Conservation (phyloP, 495 filamentous ascomycete species). For the Poronia punctata region DNA sequence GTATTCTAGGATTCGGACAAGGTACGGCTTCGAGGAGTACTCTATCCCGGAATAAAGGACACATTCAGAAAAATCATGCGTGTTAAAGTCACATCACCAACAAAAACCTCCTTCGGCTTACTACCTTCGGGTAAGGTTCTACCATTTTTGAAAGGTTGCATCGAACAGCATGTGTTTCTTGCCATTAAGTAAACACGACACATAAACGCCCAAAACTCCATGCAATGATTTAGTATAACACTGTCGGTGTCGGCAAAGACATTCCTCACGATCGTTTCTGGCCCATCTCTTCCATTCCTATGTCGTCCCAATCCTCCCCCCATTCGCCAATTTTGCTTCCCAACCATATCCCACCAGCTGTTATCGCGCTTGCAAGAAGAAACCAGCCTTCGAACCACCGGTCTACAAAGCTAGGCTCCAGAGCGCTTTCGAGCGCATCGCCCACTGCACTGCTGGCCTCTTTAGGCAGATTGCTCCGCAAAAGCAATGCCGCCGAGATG, state of each 20-base stretch:
- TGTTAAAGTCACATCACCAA: too few relatives aligned
- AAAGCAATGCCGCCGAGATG: slow-evolving; percentile 63
- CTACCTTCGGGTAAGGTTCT: too few relatives aligned
- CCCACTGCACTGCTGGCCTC: slow-evolving; percentile 65
- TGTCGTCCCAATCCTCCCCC: slow-evolving; percentile 56
- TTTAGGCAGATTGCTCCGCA: slow-evolving; percentile 63
- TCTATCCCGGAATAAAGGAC: too few relatives aligned
- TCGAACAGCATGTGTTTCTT: too few relatives aligned
- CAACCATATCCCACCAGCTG: slow-evolving; percentile 60
- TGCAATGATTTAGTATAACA: slow-evolving; percentile 7
- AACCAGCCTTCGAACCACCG: slow-evolving; percentile 87
- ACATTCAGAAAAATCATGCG: too few relatives aligned
- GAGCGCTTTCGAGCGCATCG: slow-evolving; percentile 61
- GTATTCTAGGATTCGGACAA: too few relatives aligned
- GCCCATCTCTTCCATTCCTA: slow-evolving; percentile 61
- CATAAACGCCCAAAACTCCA: slow-evolving; percentile 8
- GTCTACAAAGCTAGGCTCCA: slow-evolving; percentile 67
- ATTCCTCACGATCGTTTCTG: slow-evolving; percentile 47
- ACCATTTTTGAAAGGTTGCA: not conserved
- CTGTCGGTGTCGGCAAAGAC: not conserved
- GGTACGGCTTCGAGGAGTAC: too few relatives aligned
- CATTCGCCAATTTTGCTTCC: slow-evolving; percentile 51
- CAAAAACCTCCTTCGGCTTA: too few relatives aligned
- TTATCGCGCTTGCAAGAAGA: slow-evolving; percentile 52
- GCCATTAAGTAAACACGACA: slow-evolving; percentile 6